These are phyloP conservation scores for Geotrichum candidum DNA, from an alignment of 1,139 yeast species.

Conservation along the genomic window DNA sequence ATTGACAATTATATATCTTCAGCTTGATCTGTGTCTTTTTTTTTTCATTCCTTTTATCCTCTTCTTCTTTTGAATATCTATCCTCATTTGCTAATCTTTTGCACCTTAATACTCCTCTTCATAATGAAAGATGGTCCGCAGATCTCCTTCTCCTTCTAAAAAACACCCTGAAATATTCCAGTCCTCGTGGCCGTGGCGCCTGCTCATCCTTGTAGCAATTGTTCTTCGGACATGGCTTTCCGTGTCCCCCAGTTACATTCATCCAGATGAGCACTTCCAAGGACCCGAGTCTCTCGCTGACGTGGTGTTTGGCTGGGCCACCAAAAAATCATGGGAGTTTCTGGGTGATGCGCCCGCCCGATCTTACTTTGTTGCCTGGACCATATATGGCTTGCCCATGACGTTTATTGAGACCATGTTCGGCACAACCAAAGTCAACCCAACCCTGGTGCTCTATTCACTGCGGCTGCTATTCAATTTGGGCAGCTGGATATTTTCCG, in stretches of 20 bases:
- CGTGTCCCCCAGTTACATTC: constrained; percentile 75
- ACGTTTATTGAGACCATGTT: constrained; percentile 28
- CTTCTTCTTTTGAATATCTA: not conserved
- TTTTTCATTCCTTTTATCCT: not conserved
- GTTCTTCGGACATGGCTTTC: constrained; percentile 53
- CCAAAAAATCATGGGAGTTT: constrained; percentile 84
- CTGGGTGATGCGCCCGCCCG: constrained; percentile 54
- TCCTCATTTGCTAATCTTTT: not conserved
- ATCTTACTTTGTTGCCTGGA: constrained; percentile 62
- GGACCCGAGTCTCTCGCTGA: constrained; percentile 64
- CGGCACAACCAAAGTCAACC: constrained; percentile 27
- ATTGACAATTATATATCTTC: not conserved
- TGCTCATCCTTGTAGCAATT: constrained; percentile 34
- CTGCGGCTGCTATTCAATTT: constrained; percentile 54
- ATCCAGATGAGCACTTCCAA: constrained; percentile 97
- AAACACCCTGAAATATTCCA: constrained; percentile 18
- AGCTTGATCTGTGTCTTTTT: not conserved
- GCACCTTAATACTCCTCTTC: not conserved
- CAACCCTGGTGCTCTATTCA: constrained; percentile 46
- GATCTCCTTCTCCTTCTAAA: constrained; percentile 4
- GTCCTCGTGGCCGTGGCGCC: constrained; percentile 28
- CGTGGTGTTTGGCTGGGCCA: constrained; percentile 45
- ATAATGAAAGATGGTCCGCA: constrained; percentile 4
- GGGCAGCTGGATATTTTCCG: constrained; percentile 54
- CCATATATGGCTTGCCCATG: constrained; percentile 62